A percentile compares a stretch with the other conserved stretches of the same genome.
Evolutionary conservation across 2,329 filamentous ascomycete species (phyloP).

Genomic region (Thelonectria discophora): DNA sequence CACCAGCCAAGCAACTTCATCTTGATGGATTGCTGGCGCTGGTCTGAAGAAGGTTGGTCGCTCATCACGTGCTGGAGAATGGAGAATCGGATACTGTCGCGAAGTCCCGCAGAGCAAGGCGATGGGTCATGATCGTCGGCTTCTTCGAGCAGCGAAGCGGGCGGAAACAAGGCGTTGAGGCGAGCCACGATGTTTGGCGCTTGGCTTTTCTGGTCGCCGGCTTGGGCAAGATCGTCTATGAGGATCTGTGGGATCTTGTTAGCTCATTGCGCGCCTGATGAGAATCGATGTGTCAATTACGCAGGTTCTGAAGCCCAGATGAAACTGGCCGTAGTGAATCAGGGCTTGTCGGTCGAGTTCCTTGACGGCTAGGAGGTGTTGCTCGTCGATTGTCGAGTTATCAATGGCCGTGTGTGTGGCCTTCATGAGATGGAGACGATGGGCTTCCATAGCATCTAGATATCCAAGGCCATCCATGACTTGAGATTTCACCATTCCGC

Average conservation of each 20-base stretch:
- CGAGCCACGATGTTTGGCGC: constrained; percentile 44
- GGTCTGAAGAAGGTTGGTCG: constrained; percentile 28
- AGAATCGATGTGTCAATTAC: constrained; percentile 36
- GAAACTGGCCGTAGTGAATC: constrained; percentile 43
- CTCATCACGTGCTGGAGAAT: constrained; percentile 48
- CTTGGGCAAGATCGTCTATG: constrained; percentile 35
- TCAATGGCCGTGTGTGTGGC: constrained; percentile 34
- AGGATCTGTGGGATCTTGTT: constrained; percentile 37
- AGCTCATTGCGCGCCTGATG: neutral
- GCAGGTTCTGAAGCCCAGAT: constrained; percentile 46
- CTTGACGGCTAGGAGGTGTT: constrained; percentile 37
- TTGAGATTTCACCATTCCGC: constrained; percentile 39
- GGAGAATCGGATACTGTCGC: constrained; percentile 48
- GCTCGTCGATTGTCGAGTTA: constrained; percentile 17
- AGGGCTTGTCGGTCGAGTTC: constrained; percentile 44
- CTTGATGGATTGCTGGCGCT: constrained; percentile 38
- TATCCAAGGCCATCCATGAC: constrained; percentile 45
- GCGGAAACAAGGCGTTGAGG: constrained; percentile 49
- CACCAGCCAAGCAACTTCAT: constrained; percentile 48
- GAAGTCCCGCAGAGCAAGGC: constrained; percentile 45
- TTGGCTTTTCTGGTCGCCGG: constrained; percentile 21
- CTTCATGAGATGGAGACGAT: constrained; percentile 42
- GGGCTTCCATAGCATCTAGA: constrained; percentile 47
- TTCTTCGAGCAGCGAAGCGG: constrained; percentile 34
- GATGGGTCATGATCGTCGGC: constrained; percentile 39